These are phyloP conservation scores for Fusarium torreyae DNA, from an alignment of 2,329 filamentous ascomycete species.

Conservation along the genomic window DNA sequence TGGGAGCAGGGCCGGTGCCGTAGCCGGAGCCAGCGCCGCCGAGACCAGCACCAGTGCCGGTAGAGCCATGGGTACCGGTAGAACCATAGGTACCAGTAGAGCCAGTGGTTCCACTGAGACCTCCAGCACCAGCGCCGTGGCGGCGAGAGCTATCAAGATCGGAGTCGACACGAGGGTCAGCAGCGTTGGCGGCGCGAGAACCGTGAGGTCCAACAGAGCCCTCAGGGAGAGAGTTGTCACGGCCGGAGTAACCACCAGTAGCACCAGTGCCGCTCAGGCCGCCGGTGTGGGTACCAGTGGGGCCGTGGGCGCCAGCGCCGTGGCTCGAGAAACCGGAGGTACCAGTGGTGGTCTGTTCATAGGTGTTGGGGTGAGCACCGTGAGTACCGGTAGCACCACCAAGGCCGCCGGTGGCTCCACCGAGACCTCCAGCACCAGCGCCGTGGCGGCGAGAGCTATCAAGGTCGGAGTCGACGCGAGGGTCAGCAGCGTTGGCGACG, in stretches of 20 bases:
- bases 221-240: slow-evolving; percentile 35
- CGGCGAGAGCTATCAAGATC: slow-evolving; percentile 60
- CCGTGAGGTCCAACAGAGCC: slow-evolving; percentile 61
- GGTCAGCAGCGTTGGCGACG: slow-evolving; percentile 66
- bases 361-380: slow-evolving; percentile 23
- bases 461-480: slow-evolving; percentile 68
- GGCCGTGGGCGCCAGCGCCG: not conserved
- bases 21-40: slow-evolving; percentile 42
- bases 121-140: slow-evolving; percentile 13
- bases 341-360: slow-evolving; percentile 14
- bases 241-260: slow-evolving; percentile 21
- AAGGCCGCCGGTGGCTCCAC: slow-evolving; percentile 1
- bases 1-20: slow-evolving; percentile 55
- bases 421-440: slow-evolving; percentile 4
- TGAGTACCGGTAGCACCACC: slow-evolving; percentile 26
- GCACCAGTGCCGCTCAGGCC: slow-evolving; percentile 11
- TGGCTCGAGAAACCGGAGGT: not conserved
- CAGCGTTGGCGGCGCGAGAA: slow-evolving; percentile 63
- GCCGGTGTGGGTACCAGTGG: not conserved
- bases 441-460: slow-evolving; percentile 52
- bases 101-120: not conserved
- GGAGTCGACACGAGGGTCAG: slow-evolving; percentile 68
- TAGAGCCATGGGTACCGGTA: slow-evolving; percentile 32
- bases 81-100: slow-evolving; percentile 35
- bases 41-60: slow-evolving; percentile 30